A percentile compares a stretch with the other conserved stretches of the same genome.
Conservation (phyloP, 345 rosid species). For the Syzygium oleosum region DNA sequence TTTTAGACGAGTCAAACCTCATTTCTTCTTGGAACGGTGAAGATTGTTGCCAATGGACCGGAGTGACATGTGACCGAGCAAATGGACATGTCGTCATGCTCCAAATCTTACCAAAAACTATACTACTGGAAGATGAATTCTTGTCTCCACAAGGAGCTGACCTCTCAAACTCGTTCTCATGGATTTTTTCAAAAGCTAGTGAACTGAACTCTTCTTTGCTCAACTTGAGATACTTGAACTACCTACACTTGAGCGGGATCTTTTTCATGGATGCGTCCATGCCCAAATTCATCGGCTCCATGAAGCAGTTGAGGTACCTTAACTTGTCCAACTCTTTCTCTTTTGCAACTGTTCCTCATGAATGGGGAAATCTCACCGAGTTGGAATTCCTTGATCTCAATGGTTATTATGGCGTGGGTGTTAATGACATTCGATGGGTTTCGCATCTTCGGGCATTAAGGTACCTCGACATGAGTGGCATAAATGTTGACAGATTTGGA, state of each 20-base stretch:
- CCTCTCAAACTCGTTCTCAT: fast-evolving
- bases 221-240: neutral
- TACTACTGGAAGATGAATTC: too few species aligned
- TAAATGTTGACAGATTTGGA: neutral
- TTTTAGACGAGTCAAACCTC: neutral
- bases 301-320: neutral
- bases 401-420: fast-evolving
- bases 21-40: neutral
- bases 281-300: neutral
- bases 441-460: neutral
- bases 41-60: neutral
- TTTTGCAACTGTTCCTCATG: neutral
- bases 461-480: neutral
- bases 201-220: neutral
- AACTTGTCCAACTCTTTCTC: fast-evolving
- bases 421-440: neutral
- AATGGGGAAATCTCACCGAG: neutral
- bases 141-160: fast-evolving
- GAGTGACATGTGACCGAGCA: neutral
- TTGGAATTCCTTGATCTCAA: neutral
- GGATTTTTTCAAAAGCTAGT: fast-evolving
- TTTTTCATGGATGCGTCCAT: fast-evolving
- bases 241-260: neutral
- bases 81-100: neutral
- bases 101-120: neutral